Percentiles rank a stretch among this genome's conserved stretches.
Conservation (phyloP, 495 filamentous ascomycete genomes). For the Daldinia childiae region DNA sequence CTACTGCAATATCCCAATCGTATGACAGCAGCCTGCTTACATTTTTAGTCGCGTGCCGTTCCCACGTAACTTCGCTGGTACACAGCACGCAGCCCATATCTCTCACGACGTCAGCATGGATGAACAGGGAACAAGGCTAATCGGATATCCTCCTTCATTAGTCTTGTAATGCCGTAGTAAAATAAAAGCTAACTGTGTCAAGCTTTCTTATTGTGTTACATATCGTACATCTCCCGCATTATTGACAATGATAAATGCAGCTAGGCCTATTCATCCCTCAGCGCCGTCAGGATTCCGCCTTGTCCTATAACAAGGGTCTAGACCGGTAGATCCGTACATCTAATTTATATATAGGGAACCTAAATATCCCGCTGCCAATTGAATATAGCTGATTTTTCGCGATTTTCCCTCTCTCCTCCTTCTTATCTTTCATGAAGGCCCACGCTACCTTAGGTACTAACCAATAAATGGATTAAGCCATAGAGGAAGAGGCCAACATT, state of each 20-base stretch:
- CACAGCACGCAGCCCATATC: background rate
- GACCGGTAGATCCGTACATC: background rate
- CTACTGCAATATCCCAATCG: too few relatives aligned
- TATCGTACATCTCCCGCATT: background rate
- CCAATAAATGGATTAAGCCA: background rate
- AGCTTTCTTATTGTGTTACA: background rate
- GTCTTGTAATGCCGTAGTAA: background rate
- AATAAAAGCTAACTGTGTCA: background rate
- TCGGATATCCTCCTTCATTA: background rate
- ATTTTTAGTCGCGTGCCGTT: background rate
- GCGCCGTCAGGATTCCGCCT: slow-evolving; percentile 6
- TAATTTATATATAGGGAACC: background rate
- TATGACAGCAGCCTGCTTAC: background rate
- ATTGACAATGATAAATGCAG: slow-evolving; percentile 5
- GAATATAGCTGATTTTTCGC: background rate
- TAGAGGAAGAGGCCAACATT: background rate
- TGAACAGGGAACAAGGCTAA: background rate
- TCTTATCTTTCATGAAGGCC: background rate
- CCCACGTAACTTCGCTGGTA: background rate
- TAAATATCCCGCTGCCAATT: background rate
- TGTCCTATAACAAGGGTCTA: slow-evolving; percentile 17
- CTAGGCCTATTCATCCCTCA: slow-evolving; percentile 16
- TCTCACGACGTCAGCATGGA: background rate
- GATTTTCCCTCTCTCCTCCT: background rate
- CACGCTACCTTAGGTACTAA: background rate